Conservation (phyloP, 805 yeast species). For the Pichia rugopelliculosa region DNA sequence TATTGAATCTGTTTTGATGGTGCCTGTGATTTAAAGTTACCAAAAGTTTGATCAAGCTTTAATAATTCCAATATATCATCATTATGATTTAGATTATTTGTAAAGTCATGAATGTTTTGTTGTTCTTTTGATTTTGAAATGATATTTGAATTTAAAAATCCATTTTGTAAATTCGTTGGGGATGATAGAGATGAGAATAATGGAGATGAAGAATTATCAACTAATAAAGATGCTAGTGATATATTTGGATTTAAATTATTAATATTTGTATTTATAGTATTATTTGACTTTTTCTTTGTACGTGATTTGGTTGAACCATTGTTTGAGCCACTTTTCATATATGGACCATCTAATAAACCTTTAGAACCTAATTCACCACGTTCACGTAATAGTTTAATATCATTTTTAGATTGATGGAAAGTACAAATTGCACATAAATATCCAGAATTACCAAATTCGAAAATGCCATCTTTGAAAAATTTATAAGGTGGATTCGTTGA, state of each 20-base stretch:
- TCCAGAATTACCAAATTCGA: slow-evolving; percentile 30
- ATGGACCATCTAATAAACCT: slow-evolving; percentile 30
- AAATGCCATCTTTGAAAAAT: slow-evolving; percentile 28
- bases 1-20: neutral
- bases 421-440: slow-evolving; percentile 27
- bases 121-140: neutral
- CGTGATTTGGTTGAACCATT: neutral
- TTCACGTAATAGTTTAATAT: slow-evolving; percentile 20
- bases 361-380: slow-evolving; percentile 28
- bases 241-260: neutral
- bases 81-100: neutral
- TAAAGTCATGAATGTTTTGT: neutral
- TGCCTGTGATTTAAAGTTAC: neutral
- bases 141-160: neutral
- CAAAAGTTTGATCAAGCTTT: neutral
- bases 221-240: neutral
- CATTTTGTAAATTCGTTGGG: slow-evolving; percentile 7
- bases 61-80: slow-evolving; percentile 1
- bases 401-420: slow-evolving; percentile 17
- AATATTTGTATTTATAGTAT: neutral
- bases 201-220: slow-evolving; percentile 10
- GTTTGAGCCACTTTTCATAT: slow-evolving; percentile 9
- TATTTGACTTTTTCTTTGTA: neutral
- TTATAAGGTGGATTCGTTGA: slow-evolving; percentile 26
- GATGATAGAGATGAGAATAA: slow-evolving; percentile 3